Base-by-base conservation (phyloP, 345 rosid species). In the Dimocarpus longan region DNA sequence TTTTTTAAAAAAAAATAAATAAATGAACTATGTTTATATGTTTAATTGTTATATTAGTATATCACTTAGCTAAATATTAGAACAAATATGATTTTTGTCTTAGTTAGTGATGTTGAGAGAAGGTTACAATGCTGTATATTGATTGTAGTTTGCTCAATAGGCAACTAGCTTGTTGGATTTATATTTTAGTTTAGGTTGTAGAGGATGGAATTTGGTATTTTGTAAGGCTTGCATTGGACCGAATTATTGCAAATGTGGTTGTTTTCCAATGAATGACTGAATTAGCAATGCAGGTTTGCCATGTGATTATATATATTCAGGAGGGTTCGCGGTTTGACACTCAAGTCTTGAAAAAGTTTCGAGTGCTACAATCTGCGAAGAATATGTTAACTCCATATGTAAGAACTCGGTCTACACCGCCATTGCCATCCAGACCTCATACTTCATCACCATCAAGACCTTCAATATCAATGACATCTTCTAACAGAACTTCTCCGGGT, bases 271-370 rank as follows among this genome's bases (percentile, higher is more conserved):
- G 48, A 76, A 68, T 82, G 54, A 82, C 79, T 59, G 44, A 42
- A 80, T 85, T 82, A 84, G 82, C 76, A 80, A 78, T 91, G 93
- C 97, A 93, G 98, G 98, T 92, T 21, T 93, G 97, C 85, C 98
- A 93, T 89, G 82, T 91, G 69, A 79, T 93, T 64, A 74, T 93
- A 68, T 88, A 87, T 79, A 83, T 92, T 54, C 90, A 82, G 77
- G 95, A 92, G 76, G 93, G 95, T 44, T 89, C 95, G 52, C 86
- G 86, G 57, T 87, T 93, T 65, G 90, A 91, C 76, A 86, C 91
- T 70, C 88, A 85, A 80, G 74, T 70, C 62, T 87, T 93, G 93
- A 87, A 89, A 83, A 91, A 87, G 66, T 91, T 93, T 39, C 89
- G 97, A 71, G 86, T 92, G n/a, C 82, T 93, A 74, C 98, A 93